phyloP scores from a whole-genome alignment of 495 filamentous ascomycete genomes.

The Oleoguttula mirabilis region DNA sequence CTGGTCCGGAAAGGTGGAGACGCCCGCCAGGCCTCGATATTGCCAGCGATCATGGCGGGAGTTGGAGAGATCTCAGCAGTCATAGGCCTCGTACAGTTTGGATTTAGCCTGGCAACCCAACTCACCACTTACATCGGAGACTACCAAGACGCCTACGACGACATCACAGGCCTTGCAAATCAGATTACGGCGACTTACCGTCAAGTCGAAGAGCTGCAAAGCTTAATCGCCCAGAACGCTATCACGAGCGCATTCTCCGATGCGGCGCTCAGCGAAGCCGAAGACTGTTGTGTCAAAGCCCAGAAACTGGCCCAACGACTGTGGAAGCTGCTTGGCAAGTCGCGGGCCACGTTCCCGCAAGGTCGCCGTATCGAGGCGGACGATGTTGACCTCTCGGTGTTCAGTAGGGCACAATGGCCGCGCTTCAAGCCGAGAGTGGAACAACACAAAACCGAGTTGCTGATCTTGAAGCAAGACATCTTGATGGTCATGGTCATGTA shows the following conservation, averaged over 20 bases:
- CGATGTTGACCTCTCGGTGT: background rate
- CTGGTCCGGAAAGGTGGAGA: too few species aligned
- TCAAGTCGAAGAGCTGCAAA: slow-evolving; percentile 2
- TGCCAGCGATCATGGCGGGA: background rate
- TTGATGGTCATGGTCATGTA: background rate
- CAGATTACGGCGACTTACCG: background rate
- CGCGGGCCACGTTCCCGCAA: background rate
- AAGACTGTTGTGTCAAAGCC: background rate
- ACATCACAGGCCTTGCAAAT: slow-evolving; percentile 4
- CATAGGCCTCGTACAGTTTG: background rate
- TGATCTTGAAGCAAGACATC: background rate
- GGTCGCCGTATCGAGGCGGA: background rate
- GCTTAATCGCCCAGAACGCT: background rate
- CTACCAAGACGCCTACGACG: background rate
- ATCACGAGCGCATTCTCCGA: background rate
- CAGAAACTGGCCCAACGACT: background rate
- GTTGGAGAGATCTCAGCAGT: background rate
- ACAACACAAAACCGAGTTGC: slow-evolving; percentile 1
- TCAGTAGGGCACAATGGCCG: slow-evolving; percentile 1
- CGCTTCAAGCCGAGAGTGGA: slow-evolving; percentile 2
- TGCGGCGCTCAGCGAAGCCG: background rate
- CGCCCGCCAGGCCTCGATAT: too few species aligned
- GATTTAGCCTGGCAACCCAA: slow-evolving; percentile 2
- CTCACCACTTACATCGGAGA: slow-evolving; percentile 2
- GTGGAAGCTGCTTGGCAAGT: slow-evolving; percentile 1